Evolutionary conservation across 257 asterid genomes (phyloP), one percentile per base, ranked within the genome.

Genomic region (Ilex asprella): DNA sequence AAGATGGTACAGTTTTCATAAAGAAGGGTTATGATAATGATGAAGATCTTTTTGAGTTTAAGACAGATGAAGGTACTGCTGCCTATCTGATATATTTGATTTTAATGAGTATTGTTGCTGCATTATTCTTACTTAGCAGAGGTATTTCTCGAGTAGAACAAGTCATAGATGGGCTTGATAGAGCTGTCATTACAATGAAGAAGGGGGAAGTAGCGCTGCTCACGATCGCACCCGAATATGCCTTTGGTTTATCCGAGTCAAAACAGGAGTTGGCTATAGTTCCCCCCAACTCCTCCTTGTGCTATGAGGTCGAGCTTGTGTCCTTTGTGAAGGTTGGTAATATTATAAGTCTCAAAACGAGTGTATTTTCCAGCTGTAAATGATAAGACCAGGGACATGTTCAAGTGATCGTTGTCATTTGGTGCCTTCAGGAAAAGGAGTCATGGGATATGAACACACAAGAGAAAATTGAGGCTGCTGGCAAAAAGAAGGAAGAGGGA

Each of bases 401-500:
- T 52, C 5, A 1, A 16, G 12, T 46, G 6, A 13, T 51, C 62
- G 31, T 14, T 49, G 3, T 53, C 46, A 10, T 49, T 49, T 14
- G 12, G 8, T 47, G 13, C 31, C 7, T 55, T 31, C 60, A 77
- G 79, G 82, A 77, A 29, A 77, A 69, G 39, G 79, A 77, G 56
- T 77, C 82, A 11, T 77, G 82, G 82, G 82, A 77, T 63, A 73
- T 77, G 82, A 73, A 70, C 59, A 77, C 74, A 8, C 63, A 70
- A 49, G 82, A 77, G 67, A 77, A 77, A 27, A 62, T 77, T 55
- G 82, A 73, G 52, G 82, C 79, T 30, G 82, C 79, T 5, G 66
- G 67, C 43, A 63, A 43, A 72, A 86, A 79, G 67, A 86, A 86
- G 78, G 95, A 84, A 78, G 89, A 84, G 74, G 95, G 91, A 5